Conservation (phyloP, 2,329 filamentous ascomycete species). For the Penicillium sp. region DNA sequence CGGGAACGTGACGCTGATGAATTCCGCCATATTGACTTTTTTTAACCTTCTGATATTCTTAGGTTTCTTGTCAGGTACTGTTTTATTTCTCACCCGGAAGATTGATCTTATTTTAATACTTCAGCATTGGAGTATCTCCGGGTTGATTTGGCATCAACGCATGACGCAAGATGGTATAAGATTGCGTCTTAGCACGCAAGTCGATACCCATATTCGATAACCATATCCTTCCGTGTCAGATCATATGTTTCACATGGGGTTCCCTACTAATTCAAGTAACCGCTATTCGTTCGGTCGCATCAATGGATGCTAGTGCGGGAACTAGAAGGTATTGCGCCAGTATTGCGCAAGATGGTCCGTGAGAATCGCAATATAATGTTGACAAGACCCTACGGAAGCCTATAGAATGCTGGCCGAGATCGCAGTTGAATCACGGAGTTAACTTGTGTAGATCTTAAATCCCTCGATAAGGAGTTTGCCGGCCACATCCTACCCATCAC, state of each 20-base stretch:
- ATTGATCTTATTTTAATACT: background rate
- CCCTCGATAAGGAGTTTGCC: background rate
- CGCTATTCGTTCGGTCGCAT: background rate
- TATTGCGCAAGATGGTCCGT: slow-evolving; percentile 4
- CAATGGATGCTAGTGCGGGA: background rate
- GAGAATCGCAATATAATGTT: background rate
- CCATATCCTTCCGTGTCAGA: background rate
- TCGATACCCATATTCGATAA: background rate
- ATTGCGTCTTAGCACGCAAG: slow-evolving; percentile 12
- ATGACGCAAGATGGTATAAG: slow-evolving; percentile 1
- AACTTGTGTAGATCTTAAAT: too few species aligned
- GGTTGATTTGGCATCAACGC: background rate
- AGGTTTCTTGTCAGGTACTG: background rate
- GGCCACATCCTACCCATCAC: background rate
- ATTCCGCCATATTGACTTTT: slow-evolving; percentile 44
- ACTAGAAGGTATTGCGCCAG: background rate
- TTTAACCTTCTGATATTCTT: background rate
- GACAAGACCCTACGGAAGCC: background rate
- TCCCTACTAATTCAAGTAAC: background rate
- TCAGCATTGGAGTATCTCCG: background rate
- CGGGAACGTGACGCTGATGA: slow-evolving; percentile 58
- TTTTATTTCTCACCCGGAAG: background rate
- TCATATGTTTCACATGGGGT: background rate
- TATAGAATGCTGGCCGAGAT: background rate
- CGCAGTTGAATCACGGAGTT: background rate